Evolutionary conservation across 257 asterid species (phyloP).

Genomic region (Scutellaria galericulata): DNA sequence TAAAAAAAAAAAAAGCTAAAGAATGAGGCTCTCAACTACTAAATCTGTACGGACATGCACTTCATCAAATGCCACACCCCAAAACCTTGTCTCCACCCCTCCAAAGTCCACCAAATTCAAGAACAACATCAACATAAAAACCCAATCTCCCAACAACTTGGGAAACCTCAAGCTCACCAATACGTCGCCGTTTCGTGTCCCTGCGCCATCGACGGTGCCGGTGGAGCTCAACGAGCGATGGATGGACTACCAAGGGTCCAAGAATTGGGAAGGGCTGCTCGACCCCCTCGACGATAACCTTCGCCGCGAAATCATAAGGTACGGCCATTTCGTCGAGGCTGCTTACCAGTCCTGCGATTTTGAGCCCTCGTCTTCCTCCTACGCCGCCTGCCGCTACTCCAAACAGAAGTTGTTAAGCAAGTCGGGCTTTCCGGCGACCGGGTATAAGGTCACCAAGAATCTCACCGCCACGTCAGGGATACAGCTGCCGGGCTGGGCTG

Average conservation of each 20-base stretch:
- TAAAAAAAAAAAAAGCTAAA: neutral
- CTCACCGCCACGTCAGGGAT: slow-evolving; percentile 69
- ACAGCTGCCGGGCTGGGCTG: slow-evolving; percentile 65
- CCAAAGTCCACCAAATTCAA: slow-evolving; percentile 20
- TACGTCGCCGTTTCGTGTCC: neutral
- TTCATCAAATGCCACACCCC: slow-evolving; percentile 25
- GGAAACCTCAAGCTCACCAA: slow-evolving; percentile 3
- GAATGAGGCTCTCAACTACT: slow-evolving; percentile 50
- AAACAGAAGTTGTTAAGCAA: slow-evolving; percentile 45
- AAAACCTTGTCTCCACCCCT: slow-evolving; percentile 14
- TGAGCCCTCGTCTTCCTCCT: slow-evolving; percentile 60
- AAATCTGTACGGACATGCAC: slow-evolving; percentile 53
- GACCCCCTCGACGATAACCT: slow-evolving; percentile 79
- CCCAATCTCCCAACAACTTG: slow-evolving; percentile 23
- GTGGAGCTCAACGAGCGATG: slow-evolving; percentile 44
- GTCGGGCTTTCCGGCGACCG: slow-evolving; percentile 53
- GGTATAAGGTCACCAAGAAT: slow-evolving; percentile 66
- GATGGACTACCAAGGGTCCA: slow-evolving; percentile 79
- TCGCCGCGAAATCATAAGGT: slow-evolving; percentile 72
- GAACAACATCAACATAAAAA: slow-evolving; percentile 25
- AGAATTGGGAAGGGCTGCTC: slow-evolving; percentile 78
- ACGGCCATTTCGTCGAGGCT: slow-evolving; percentile 74
- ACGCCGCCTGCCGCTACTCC: slow-evolving; percentile 56
- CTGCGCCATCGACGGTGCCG: neutral
- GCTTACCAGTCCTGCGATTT: slow-evolving; percentile 70